Evolutionary conservation across 495 filamentous ascomycete genomes (phyloP).

Genomic region (Penicillium canariense): DNA sequence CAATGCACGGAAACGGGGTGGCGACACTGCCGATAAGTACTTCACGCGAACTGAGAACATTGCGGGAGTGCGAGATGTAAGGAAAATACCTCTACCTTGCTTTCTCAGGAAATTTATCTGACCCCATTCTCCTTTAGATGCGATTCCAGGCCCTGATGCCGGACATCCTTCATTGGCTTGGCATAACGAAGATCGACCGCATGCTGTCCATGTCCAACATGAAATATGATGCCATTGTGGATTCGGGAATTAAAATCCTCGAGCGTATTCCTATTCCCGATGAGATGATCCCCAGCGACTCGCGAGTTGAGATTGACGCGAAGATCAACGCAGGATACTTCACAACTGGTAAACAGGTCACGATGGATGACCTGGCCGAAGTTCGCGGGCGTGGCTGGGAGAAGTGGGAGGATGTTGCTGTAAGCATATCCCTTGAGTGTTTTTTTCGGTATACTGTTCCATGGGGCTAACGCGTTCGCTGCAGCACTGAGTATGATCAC

Average conservation of each 20-base stretch:
- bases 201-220: conserved; percentile 99
- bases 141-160: conserved; percentile 99
- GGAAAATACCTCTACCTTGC: not conserved
- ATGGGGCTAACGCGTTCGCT: not conserved
- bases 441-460: not conserved
- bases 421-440: conserved; percentile 24
- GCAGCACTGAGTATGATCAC: conserved; percentile 17
- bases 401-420: conserved; percentile 63
- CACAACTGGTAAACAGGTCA: conserved; percentile 90
- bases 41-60: conserved; percentile 97
- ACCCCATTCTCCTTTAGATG: conserved; percentile 52
- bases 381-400: conserved; percentile 94
- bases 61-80: conserved; percentile 78
- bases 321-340: conserved; percentile 97
- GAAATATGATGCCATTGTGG: conserved; percentile 98
- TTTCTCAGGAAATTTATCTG: not conserved
- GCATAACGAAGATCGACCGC: conserved; percentile 96
- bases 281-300: conserved; percentile 90
- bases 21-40: conserved; percentile 91
- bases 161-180: conserved; percentile 96
- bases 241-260: conserved; percentile 89
- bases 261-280: conserved; percentile 94
- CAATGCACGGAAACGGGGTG: conserved; percentile 81
- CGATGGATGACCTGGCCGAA: conserved; percentile 76
- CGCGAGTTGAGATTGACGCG: conserved; percentile 95